Evolutionary conservation across 768 basidiomycete genomes (phyloP).

Genomic region (Auriscalpium vulgare): DNA sequence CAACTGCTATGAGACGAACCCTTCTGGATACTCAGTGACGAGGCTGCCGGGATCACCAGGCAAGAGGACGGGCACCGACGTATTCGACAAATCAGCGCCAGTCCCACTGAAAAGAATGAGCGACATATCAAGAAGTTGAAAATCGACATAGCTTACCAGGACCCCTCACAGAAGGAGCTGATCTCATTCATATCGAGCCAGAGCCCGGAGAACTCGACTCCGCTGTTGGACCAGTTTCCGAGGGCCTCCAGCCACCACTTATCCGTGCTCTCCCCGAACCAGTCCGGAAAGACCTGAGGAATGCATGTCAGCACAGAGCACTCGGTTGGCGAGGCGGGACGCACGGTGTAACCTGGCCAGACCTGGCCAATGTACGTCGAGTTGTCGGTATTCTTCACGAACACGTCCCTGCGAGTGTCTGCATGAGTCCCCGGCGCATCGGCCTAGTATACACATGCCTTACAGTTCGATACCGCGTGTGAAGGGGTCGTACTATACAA

Average conservation of each 20-base stretch:
- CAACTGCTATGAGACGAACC: constrained; percentile 28
- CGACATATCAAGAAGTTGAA: too few species aligned
- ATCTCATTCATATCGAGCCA: constrained; percentile 70
- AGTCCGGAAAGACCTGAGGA: constrained; percentile 49
- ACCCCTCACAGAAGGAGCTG: constrained; percentile 56
- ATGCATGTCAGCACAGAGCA: not conserved
- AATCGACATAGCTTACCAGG: constrained; percentile 13
- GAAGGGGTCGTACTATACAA: constrained; percentile 56
- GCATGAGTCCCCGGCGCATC: not conserved
- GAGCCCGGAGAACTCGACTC: constrained; percentile 55
- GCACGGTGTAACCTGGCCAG: constrained; percentile 69
- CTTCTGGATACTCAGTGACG: constrained; percentile 60
- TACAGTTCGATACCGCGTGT: constrained; percentile 52
- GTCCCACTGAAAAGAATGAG: constrained; percentile 36
- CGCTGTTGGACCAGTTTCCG: constrained; percentile 42
- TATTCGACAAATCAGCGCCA: constrained; percentile 47
- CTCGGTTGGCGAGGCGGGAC: not conserved
- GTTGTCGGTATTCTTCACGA: constrained; percentile 70
- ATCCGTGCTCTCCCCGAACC: constrained; percentile 46
- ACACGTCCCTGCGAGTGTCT: constrained; percentile 41
- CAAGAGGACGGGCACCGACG: constrained; percentile 44
- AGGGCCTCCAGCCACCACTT: constrained; percentile 57
- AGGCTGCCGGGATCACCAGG: constrained; percentile 48
- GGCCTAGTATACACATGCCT: constrained; percentile 12
- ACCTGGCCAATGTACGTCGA: constrained; percentile 67